Conservation (phyloP, 371 early-diverging fungal species). For the Apophysomyces sp. region DNA sequence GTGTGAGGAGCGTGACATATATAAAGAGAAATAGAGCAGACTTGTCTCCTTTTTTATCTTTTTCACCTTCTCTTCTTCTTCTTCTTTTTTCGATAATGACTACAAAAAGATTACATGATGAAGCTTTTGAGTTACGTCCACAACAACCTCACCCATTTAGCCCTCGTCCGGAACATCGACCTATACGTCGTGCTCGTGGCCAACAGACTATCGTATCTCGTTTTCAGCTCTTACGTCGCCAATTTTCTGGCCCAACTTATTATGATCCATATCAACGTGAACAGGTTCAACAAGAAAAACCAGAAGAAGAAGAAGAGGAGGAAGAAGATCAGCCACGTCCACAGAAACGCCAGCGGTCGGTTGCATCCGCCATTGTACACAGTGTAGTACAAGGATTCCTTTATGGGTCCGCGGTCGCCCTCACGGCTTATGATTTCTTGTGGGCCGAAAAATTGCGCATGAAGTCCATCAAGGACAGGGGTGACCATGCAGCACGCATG, state of each 20-base stretch:
- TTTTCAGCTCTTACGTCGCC: conserved; percentile 4
- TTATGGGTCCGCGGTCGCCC: conserved; percentile 6
- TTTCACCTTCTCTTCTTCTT: neutral
- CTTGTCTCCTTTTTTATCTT: neutral
- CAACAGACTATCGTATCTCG: conserved; percentile 5
- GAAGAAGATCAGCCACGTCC: neutral
- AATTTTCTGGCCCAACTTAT: neutral
- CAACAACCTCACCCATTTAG: conserved; percentile 1
- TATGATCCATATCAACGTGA: conserved; percentile 12
- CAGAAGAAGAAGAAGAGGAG: neutral
- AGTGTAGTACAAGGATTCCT: conserved; percentile 7
- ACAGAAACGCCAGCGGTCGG: neutral
- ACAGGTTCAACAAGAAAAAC: neutral
- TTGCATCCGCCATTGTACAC: neutral
- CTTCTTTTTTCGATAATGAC: neutral
- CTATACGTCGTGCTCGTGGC: neutral
- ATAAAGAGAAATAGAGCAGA: neutral
- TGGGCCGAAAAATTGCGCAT: conserved; percentile 3
- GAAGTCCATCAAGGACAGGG: conserved; percentile 1
- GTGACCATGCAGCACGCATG: neutral
- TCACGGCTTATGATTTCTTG: conserved; percentile 6
- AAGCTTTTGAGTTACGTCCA: neutral
- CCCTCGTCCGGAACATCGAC: neutral
- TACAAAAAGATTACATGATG: conserved; percentile 8
- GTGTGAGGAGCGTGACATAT: neutral